phyloP scores from a whole-genome alignment of 768 basidiomycete genomes.

The Boletus fagicola region DNA sequence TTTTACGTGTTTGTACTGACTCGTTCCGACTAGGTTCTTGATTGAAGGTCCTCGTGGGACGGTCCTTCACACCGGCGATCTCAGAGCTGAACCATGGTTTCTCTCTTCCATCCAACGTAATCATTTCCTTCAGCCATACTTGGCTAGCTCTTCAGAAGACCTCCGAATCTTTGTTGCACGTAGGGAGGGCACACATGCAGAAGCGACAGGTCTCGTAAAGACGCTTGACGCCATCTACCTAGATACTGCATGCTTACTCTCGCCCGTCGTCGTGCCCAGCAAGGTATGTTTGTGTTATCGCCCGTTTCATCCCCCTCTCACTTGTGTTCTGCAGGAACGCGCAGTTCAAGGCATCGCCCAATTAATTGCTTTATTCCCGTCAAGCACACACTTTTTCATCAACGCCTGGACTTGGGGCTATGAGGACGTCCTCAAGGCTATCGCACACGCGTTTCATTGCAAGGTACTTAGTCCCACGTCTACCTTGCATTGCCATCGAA shows the following conservation, averaged over 20 bases:
- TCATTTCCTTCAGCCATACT: slow-evolving; percentile 69
- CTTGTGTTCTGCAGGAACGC: slow-evolving; percentile 44
- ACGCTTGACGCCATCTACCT: slow-evolving; percentile 77
- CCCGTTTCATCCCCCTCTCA: neutral
- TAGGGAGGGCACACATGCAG: slow-evolving; percentile 20
- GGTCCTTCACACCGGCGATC: slow-evolving; percentile 90
- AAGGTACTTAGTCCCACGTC: slow-evolving; percentile 39
- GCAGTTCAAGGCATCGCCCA: slow-evolving; percentile 66
- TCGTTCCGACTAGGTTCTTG: slow-evolving; percentile 62
- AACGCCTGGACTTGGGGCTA: slow-evolving; percentile 98
- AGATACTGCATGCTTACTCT: slow-evolving; percentile 73
- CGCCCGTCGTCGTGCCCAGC: slow-evolving; percentile 48
- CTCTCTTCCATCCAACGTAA: slow-evolving; percentile 66
- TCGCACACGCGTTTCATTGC: slow-evolving; percentile 63
- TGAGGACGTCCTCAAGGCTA: slow-evolving; percentile 81
- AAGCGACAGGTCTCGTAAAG: slow-evolving; percentile 35
- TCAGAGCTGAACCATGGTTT: slow-evolving; percentile 84
- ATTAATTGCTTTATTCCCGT: slow-evolving; percentile 67
- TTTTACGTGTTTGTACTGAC: neutral
- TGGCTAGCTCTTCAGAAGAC: slow-evolving; percentile 38
- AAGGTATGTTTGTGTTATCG: slow-evolving; percentile 43
- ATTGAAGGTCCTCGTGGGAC: slow-evolving; percentile 69
- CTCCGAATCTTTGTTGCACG: slow-evolving; percentile 27
- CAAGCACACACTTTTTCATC: slow-evolving; percentile 75
- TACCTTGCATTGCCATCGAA: neutral